Evolutionary conservation across 163 green algal genomes (phyloP), one percentile per base, ranked within the genome.

Genomic region (Chlamydomonas reinhardtii): DNA sequence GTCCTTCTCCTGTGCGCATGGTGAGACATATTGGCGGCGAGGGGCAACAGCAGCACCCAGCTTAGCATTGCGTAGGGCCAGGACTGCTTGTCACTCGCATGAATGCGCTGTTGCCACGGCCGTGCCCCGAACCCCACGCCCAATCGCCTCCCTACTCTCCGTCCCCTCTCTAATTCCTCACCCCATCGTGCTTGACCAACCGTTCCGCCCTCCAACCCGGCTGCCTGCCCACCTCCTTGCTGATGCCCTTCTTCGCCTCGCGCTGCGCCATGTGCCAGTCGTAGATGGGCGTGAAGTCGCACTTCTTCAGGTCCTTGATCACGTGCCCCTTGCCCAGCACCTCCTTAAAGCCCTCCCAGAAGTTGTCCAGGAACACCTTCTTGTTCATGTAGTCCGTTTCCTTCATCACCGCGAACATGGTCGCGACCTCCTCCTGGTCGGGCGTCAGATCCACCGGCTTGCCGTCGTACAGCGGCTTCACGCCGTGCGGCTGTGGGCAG

Each of bases 341-440:
- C 84, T 94, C 89, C 73, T 94, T 93, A 85, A 97, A 99, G 54
- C 94, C 97, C 8, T 96, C 92, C 97, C 97, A 99, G 88, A 99
- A 99, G 89, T 99, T 99, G 14, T 94, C 93, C 24, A 96, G 62
- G 88, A 99, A 99, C 9, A 83, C 92, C 0, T 91, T 88, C 93
- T 99, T 99, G 17, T 93, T 92, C 89, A 98, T 94, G 91, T 99
- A 99, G 80, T 99, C 97, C 0, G 98, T 99, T 29, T 98, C 97
- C 78, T 95, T 94, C 98, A 99, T 99, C 27, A 98, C 91, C 15
- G 98, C 98, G 89, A 97, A 99, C 87, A 99, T 97, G 62, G 94
- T 98, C 16, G 98, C 98, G 65, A 99, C 97, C 92, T 99, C 97
- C 93, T 99, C 97, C 89, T 99, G 95, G 64, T 98, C 96, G 0